Evolutionary conservation across 768 basidiomycete species (phyloP).

Genomic region (Boletus insuetus): DNA sequence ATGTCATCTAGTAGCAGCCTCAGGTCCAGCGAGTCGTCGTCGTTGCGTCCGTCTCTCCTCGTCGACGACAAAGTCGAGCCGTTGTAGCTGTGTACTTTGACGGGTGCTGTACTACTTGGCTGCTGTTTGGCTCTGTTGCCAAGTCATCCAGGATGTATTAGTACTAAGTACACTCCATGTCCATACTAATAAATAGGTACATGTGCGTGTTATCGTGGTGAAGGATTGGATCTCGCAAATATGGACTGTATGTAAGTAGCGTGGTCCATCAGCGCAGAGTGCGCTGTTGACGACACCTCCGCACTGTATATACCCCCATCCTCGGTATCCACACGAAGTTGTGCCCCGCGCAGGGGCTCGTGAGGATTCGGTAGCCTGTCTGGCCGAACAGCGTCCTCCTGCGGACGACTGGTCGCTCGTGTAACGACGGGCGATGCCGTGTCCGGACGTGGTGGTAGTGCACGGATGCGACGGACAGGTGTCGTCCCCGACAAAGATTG

Average conservation of each 20-base stretch:
- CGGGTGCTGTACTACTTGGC: too few relatives aligned
- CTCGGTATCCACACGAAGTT: slow-evolving; percentile 6
- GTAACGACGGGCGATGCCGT: neutral
- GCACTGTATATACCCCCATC: slow-evolving; percentile 10
- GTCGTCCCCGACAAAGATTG: slow-evolving; percentile 10
- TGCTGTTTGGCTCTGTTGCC: slow-evolving; percentile 32
- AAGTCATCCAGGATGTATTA: neutral
- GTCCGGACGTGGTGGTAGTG: slow-evolving; percentile 30
- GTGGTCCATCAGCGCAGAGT: slow-evolving; percentile 31
- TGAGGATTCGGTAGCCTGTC: slow-evolving; percentile 5
- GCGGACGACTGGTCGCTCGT: neutral
- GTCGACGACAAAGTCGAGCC: neutral
- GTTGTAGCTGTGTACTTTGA: neutral
- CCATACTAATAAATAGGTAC: neutral
- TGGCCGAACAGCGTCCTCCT: neutral
- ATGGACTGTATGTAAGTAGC: slow-evolving; percentile 21
- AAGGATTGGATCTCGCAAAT: slow-evolving; percentile 15
- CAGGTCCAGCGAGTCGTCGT: slow-evolving; percentile 8
- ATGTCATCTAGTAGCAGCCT: slow-evolving; percentile 44
- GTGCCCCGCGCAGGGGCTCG: neutral
- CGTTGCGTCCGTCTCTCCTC: slow-evolving; percentile 5
- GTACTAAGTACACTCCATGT: neutral
- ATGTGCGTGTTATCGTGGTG: slow-evolving; percentile 8
- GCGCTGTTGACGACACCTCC: slow-evolving; percentile 28
- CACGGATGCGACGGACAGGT: slow-evolving; percentile 22